phyloP scores from a whole-genome alignment of 75 land plant species.

The Pinus taeda region DNA sequence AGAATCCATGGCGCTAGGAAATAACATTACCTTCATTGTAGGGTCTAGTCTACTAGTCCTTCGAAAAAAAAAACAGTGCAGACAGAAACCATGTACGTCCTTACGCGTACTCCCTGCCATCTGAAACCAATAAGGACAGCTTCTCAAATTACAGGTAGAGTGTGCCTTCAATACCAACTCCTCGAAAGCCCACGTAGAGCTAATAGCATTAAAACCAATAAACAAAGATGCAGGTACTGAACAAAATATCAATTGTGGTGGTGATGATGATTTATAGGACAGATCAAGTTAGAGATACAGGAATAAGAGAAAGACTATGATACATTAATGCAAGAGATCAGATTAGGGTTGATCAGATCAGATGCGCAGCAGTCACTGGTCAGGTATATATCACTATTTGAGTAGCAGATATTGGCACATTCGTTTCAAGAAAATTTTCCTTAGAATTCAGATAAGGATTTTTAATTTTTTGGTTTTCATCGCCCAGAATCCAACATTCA shows the following conservation, averaged over 20 bases:
- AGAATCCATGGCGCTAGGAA: neutral
- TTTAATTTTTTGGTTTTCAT: no score
- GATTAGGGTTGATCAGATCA: neutral
- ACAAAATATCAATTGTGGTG: neutral
- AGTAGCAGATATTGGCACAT: neutral
- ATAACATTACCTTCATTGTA: slow-evolving; percentile 1
- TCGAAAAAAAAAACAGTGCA: neutral
- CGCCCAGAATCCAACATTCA: no score
- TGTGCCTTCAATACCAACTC: neutral
- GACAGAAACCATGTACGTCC: neutral
- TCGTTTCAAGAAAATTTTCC: neutral
- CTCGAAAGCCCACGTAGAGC: slow-evolving; percentile 2
- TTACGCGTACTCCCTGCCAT: slow-evolving; percentile 3
- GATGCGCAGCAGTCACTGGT: neutral
- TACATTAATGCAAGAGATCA: neutral
- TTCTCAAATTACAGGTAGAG: slow-evolving; percentile 1
- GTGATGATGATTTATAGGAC: neutral
- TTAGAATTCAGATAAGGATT: no score
- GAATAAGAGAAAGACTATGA: neutral
- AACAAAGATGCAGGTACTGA: neutral
- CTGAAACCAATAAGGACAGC: neutral
- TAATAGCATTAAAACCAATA: no score
- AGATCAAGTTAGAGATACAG: neutral
- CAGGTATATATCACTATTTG: neutral
- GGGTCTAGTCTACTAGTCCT: slow-evolving; percentile 11